Conservation (phyloP, 139 green algal genomes). For the Pleodorina starrii region DNA sequence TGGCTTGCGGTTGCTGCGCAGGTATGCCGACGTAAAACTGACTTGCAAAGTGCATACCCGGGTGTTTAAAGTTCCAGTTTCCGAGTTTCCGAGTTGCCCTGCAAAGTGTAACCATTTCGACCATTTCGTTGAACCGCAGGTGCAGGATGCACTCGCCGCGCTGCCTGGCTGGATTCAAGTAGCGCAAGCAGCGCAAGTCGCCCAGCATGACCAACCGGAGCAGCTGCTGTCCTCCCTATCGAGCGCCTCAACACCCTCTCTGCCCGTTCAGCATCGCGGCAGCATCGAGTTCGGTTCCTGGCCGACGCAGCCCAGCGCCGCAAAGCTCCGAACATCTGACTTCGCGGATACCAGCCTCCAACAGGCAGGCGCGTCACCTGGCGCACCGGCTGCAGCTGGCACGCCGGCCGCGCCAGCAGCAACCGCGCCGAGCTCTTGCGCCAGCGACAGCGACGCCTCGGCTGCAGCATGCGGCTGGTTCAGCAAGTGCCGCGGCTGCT, state of each 20-base stretch:
- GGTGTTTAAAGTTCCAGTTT: neutral
- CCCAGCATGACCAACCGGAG: neutral
- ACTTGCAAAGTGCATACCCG: neutral
- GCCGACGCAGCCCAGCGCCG: neutral
- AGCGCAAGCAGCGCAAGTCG: constrained; percentile 1
- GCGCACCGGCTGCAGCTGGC: neutral
- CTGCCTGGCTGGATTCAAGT: constrained; percentile 35
- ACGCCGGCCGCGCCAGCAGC: neutral
- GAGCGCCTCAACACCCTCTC: constrained; percentile 4
- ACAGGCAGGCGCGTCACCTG: neutral
- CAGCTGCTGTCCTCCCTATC: neutral
- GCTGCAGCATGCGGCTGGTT: constrained; percentile 23
- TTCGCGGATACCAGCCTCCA: neutral
- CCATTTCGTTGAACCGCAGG: neutral
- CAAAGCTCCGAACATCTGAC: neutral
- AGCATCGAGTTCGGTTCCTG: neutral
- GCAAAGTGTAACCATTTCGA: too few species aligned
- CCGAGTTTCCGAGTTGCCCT: too few species aligned
- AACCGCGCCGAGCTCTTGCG: neutral
- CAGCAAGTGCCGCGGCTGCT: constrained; percentile 40
- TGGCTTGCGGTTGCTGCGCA: constrained; percentile 40
- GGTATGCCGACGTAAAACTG: neutral
- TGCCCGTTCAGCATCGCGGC: neutral
- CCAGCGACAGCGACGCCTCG: constrained; percentile 16
- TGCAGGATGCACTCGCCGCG: constrained; percentile 4